Percentiles rank a stretch among this genome's conserved stretches.
phyloP scores from a whole-genome alignment of 495 filamentous ascomycete species.

The Penicillium parvum region DNA sequence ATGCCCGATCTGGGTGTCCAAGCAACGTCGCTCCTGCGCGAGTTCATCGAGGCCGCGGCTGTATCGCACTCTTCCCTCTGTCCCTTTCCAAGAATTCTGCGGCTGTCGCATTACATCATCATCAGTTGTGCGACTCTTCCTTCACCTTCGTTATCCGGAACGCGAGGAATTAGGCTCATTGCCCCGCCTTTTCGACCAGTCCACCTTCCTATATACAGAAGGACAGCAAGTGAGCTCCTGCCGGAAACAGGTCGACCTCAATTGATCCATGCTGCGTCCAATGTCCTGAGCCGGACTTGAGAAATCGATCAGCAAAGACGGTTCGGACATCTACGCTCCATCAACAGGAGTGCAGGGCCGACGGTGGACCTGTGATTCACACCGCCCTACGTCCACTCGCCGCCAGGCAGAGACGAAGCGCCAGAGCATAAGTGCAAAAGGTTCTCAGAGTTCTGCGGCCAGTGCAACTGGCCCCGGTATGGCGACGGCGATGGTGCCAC shows the following conservation, averaged over 20 bases:
- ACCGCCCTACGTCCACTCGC: slow-evolving; percentile 16
- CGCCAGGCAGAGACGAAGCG: slow-evolving; percentile 47
- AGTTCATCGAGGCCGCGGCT: slow-evolving; percentile 9
- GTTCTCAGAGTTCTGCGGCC: slow-evolving; percentile 27
- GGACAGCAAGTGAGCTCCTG: background rate
- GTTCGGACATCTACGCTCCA: background rate
- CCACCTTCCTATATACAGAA: background rate
- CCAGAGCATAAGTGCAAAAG: slow-evolving; percentile 40
- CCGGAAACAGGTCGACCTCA: slow-evolving; percentile 2
- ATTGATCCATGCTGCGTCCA: slow-evolving; percentile 1
- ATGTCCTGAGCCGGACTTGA: background rate
- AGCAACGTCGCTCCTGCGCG: slow-evolving; percentile 17
- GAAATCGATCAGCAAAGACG: background rate
- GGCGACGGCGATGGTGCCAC: slow-evolving; percentile 39
- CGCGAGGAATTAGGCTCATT: background rate
- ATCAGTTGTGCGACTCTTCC: background rate
- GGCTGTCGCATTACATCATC: background rate
- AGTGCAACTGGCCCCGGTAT: slow-evolving; percentile 28
- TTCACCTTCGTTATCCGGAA: background rate
- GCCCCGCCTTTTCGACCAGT: background rate
- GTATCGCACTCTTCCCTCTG: slow-evolving; percentile 15
- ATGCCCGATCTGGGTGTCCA: slow-evolving; percentile 10
- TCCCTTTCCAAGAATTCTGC: slow-evolving; percentile 10
- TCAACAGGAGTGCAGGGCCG: background rate
- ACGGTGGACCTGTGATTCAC: slow-evolving; percentile 11